These are phyloP conservation scores for Penicillium fuscoglaucum DNA, from an alignment of 2,329 filamentous ascomycete species.

Conservation along the genomic window DNA sequence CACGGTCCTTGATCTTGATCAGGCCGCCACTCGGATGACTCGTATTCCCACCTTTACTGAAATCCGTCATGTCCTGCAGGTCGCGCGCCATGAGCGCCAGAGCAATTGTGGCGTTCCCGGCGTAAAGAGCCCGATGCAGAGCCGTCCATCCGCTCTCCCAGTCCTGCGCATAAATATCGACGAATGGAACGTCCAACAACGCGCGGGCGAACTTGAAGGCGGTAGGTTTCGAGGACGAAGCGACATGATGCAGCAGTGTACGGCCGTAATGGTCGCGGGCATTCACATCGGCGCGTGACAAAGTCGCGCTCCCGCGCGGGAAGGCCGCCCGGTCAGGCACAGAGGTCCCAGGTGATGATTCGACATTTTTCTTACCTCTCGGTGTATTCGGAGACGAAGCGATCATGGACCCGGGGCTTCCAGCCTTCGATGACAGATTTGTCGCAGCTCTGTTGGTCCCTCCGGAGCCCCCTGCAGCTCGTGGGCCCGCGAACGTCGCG, in stretches of 20 bases:
- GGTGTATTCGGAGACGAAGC: slow-evolving; percentile 42
- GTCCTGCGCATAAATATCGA: slow-evolving; percentile 86
- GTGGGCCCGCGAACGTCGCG: slow-evolving; percentile 48
- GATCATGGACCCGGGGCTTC: slow-evolving; percentile 33
- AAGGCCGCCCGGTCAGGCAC: slow-evolving; percentile 44
- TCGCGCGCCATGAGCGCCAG: slow-evolving; percentile 79
- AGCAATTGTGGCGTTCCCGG: slow-evolving; percentile 84
- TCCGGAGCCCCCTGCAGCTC: slow-evolving; percentile 28
- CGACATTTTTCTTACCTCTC: slow-evolving; percentile 49
- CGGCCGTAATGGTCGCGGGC: slow-evolving; percentile 77
- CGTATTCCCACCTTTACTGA: slow-evolving; percentile 56
- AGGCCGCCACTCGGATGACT: slow-evolving; percentile 68
- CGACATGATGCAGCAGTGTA: slow-evolving; percentile 80
- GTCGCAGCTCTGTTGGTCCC: slow-evolving; percentile 20
- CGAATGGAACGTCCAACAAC: slow-evolving; percentile 75
- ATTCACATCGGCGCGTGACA: slow-evolving; percentile 73
- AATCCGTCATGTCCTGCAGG: slow-evolving; percentile 63
- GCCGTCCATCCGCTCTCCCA: slow-evolving; percentile 94
- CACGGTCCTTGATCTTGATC: slow-evolving; percentile 93
- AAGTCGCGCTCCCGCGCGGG: slow-evolving; percentile 28
- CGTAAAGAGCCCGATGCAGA: slow-evolving; percentile 85
- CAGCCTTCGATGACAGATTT: slow-evolving; percentile 26
- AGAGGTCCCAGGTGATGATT: slow-evolving; percentile 48
- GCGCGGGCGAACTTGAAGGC: slow-evolving; percentile 74
- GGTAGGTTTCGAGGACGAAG: slow-evolving; percentile 69